Conservation (phyloP, 148 eudicot genomes). For the Vaccinium myrtillus region DNA sequence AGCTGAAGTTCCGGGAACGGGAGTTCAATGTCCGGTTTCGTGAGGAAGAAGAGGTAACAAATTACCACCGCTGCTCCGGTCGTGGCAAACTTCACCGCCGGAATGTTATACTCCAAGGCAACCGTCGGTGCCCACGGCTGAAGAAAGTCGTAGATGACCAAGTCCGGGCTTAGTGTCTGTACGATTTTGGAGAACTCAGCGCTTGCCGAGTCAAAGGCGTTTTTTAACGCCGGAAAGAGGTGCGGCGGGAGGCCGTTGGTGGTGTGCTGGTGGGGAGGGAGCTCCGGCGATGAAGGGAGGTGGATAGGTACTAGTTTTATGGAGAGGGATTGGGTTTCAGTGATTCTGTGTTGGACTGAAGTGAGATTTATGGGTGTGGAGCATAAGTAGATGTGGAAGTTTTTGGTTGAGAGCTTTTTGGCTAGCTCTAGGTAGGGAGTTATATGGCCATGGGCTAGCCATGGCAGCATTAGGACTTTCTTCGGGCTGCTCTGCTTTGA, state of each 20-base stretch:
- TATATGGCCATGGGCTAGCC: neutral
- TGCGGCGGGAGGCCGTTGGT: slow-evolving; percentile 35
- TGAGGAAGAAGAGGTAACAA: neutral
- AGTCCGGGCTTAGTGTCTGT: slow-evolving; percentile 15
- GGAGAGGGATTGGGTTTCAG: neutral
- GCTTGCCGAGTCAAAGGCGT: slow-evolving; percentile 17
- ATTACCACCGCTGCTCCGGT: slow-evolving; percentile 5
- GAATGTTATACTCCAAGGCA: slow-evolving; percentile 11
- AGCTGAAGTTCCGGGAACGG: slow-evolving; percentile 11
- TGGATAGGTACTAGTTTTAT: neutral
- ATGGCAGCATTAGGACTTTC: slow-evolving; percentile 11
- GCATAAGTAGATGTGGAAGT: neutral
- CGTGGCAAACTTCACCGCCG: slow-evolving; percentile 20
- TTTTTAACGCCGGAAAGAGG: neutral
- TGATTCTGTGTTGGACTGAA: neutral
- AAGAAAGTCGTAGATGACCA: slow-evolving; percentile 26
- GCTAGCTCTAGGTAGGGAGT: slow-evolving; percentile 8
- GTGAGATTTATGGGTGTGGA: slow-evolving; percentile 4
- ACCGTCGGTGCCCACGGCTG: slow-evolving; percentile 30
- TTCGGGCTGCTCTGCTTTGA: neutral
- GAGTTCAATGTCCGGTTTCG: neutral
- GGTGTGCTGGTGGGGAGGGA: slow-evolving; percentile 27
- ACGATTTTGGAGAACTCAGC: neutral
- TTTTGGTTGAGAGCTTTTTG: neutral
- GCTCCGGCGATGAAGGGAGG: neutral